phyloP scores from a whole-genome alignment of 768 basidiomycete genomes.

The Tylopilus felleus region DNA sequence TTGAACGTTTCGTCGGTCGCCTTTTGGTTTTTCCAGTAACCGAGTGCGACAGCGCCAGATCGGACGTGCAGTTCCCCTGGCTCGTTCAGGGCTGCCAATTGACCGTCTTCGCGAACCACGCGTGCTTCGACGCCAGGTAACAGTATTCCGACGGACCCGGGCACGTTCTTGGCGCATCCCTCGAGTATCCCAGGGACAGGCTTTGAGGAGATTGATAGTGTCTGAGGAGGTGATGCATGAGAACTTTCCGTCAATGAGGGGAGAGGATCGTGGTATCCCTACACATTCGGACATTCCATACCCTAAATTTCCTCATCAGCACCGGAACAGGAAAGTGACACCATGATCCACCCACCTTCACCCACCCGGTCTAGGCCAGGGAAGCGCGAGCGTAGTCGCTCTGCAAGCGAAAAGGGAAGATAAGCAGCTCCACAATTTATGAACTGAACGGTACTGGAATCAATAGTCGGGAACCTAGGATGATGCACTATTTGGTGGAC shows the following conservation, averaged over 20 bases:
- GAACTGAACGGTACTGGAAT: conserved; percentile 48
- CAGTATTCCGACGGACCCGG: conserved; percentile 55
- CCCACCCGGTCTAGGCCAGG: conserved; percentile 32
- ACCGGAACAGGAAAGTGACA: not conserved
- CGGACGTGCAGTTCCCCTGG: conserved; percentile 64
- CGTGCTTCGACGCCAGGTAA: conserved; percentile 62
- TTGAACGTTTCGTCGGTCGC: conserved; percentile 64
- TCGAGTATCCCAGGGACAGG: conserved; percentile 45
- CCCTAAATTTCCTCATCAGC: conserved; percentile 36
- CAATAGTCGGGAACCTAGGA: conserved; percentile 40
- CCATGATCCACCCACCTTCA: conserved; percentile 42
- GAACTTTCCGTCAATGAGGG: not conserved
- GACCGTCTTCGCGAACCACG: conserved; percentile 57
- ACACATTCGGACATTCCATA: conserved; percentile 74
- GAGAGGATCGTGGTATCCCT: conserved; percentile 23
- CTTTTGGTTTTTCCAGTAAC: conserved; percentile 71
- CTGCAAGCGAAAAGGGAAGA: conserved; percentile 53
- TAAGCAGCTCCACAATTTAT: conserved; percentile 62
- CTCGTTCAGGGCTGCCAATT: conserved; percentile 51
- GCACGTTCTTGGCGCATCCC: conserved; percentile 38
- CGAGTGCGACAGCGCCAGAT: conserved; percentile 53
- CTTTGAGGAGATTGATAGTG: conserved; percentile 46
- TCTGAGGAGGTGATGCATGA: conserved; percentile 37
- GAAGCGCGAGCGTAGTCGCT: conserved; percentile 38
- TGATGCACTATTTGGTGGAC: conserved; percentile 63